A percentile compares a stretch with the other conserved stretches of the same genome.
These are phyloP conservation scores for Teratosphaeria destructans DNA, from an alignment of 2,329 filamentous ascomycete species.

Conservation along the genomic window DNA sequence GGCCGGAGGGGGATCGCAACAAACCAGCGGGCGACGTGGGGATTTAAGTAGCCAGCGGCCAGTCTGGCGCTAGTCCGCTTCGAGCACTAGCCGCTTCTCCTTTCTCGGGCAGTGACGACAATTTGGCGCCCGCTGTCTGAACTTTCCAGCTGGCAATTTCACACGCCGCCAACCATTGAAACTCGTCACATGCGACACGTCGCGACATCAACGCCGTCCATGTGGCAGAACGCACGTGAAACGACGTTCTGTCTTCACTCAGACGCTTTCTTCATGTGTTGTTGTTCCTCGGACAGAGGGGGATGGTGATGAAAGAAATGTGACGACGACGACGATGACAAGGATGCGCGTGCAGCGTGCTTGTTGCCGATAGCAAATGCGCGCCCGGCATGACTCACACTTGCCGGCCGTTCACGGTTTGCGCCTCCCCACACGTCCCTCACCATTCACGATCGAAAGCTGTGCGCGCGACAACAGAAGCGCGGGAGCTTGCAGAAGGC, in stretches of 20 bases:
- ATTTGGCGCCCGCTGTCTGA: neutral
- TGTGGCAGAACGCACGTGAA: neutral
- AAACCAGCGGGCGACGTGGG: neutral
- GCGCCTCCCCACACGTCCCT: neutral
- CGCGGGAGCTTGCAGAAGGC: neutral
- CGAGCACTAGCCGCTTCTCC: neutral
- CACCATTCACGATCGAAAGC: neutral
- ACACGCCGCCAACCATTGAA: neutral
- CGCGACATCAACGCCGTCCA: neutral
- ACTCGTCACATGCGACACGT: neutral
- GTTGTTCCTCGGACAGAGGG: neutral
- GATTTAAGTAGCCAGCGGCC: neutral
- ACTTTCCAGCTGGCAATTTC: neutral
- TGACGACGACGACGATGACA: neutral
- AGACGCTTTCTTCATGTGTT: neutral
- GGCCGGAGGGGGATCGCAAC: neutral
- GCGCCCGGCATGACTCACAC: neutral
- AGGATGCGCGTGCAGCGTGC: neutral
- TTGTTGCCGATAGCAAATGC: neutral
- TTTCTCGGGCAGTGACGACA: neutral
- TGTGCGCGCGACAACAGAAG: neutral
- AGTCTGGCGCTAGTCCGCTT: neutral
- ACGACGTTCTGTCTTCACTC: neutral
- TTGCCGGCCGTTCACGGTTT: neutral
- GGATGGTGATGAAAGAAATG: neutral